A percentile compares a stretch with the other conserved stretches of the same genome.
Conservation (phyloP, 148 eudicot species). For the Camellia japonica region DNA sequence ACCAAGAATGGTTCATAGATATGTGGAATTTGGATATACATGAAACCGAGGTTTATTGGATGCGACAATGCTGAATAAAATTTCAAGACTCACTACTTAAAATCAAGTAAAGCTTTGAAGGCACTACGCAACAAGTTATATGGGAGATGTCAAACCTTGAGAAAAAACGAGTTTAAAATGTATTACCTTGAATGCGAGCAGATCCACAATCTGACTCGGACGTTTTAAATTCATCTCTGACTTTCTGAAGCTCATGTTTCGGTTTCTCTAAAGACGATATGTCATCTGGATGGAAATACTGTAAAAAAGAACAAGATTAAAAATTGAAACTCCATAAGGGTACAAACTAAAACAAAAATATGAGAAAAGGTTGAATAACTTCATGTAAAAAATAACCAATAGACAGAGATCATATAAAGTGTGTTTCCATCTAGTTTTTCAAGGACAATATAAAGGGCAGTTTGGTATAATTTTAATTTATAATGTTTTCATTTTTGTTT, state of each 20-base stretch:
- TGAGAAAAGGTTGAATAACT: not conserved
- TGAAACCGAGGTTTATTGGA: too few relatives aligned
- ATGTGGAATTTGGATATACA: too few relatives aligned
- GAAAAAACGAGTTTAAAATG: not conserved
- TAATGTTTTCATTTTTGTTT: too few relatives aligned
- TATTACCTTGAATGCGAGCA: slow-evolving; percentile 81
- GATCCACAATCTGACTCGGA: slow-evolving; percentile 96
- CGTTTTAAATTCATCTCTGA: slow-evolving; percentile 89
- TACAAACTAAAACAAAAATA: not conserved
- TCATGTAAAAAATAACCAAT: not conserved
- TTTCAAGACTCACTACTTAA: too few relatives aligned
- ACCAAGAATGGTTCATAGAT: too few relatives aligned
- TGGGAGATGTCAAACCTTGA: not conserved
- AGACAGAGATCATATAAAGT: not conserved
- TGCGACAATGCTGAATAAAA: too few relatives aligned
- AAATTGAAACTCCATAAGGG: not conserved
- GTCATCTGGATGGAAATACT: slow-evolving; percentile 98
- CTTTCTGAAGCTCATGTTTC: slow-evolving; percentile 70
- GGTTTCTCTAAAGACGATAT: slow-evolving; percentile 92
- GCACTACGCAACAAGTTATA: too few relatives aligned
- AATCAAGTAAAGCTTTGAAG: too few relatives aligned
- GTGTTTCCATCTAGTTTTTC: not conserved
- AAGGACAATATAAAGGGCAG: not conserved
- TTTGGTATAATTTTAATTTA: too few relatives aligned
- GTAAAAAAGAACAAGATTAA: slow-evolving; percentile 24